These are phyloP conservation scores for Chrysopogon serrulatus DNA, from an alignment of 176 grass and related monocot genomes.

Conservation along the genomic window DNA sequence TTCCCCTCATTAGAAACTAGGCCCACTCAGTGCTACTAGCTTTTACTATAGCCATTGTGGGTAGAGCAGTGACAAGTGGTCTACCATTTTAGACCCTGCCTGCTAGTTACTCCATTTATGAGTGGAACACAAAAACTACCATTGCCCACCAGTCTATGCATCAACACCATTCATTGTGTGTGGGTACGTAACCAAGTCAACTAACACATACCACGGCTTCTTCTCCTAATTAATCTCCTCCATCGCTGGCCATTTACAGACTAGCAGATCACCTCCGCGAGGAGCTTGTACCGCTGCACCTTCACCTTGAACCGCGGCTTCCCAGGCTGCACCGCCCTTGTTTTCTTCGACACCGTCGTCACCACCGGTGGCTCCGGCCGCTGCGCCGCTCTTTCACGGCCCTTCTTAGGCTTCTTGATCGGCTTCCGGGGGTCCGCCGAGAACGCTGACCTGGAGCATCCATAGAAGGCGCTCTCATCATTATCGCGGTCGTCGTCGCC, in stretches of 20 bases:
- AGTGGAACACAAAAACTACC: no score
- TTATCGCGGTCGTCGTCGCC: neutral
- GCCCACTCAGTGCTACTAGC: no score
- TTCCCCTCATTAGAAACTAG: no score
- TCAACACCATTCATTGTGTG: no score
- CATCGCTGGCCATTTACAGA: neutral
- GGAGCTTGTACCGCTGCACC: constrained; percentile 74
- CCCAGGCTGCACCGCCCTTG: neutral
- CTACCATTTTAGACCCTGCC: no score
- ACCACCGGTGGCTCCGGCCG: neutral
- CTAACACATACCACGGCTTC: no score
- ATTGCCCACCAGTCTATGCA: no score
- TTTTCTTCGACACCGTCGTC: neutral
- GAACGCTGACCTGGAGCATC: constrained; percentile 15
- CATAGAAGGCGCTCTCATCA: neutral
- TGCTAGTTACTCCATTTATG: no score
- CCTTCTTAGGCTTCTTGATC: constrained; percentile 50
- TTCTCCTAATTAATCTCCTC: no score
- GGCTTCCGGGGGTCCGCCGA: constrained; percentile 38
- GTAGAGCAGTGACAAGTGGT: no score
- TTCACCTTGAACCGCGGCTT: constrained; percentile 39
- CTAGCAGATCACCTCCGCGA: constrained; percentile 60
- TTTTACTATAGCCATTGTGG: no score
- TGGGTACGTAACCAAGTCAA: no score
- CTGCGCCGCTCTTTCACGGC: neutral